Base-by-base conservation (phyloP, 31 red algal species). In the Pterothamnion heteromorphum region DNA sequence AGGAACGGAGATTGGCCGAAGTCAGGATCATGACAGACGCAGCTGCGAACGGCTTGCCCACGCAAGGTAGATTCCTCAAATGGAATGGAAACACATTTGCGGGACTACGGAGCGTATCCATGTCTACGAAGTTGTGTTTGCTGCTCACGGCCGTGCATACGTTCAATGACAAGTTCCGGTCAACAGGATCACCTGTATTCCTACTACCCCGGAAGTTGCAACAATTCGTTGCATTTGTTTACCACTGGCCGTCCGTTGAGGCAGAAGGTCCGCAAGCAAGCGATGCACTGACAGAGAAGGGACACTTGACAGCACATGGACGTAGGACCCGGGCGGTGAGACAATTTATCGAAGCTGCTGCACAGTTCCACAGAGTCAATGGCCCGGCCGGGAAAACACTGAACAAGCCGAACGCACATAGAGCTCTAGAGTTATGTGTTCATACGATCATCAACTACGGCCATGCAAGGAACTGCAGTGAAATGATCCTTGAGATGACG, bases 401-500 rank as follows among this genome's bases (percentile, higher is more conserved):
- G 24, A 37, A 74, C 44, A 89, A 78, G 3, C 87, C 44, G 1
- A 89, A 89, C 41, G 1, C 36, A 74, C 87, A 89, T 51, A n/a
- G n/a, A n/a, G n/a, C n/a, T n/a, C n/a, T n/a, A n/a, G n/a, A n/a
- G n/a, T n/a, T n/a, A n/a, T n/a, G 36, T 89, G 36, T 89, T 2
- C 36, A 89, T 1, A 89, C 44, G 14, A 51, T 74, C 72, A 1
- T 64, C 2, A 64, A 51, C 22, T 78, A 38, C 3, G 41, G 41
- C 3, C 87, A 89, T 1, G 36, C 87, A 35, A 4, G 30, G 1
- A 86, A 86, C 82, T 86, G 82, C 18, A 36, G 30, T 26, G 82
- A 86, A 86, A 86, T 86, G 87, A 37, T 74, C 23, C 1, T 89
- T 1, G 87, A 89, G 27, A 74, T 44, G 23, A 51, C 43, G n/a